Evolutionary conservation across 768 basidiomycete species (phyloP), one percentile per base, ranked within the genome.

Genomic region (Lactarius psammicola): DNA sequence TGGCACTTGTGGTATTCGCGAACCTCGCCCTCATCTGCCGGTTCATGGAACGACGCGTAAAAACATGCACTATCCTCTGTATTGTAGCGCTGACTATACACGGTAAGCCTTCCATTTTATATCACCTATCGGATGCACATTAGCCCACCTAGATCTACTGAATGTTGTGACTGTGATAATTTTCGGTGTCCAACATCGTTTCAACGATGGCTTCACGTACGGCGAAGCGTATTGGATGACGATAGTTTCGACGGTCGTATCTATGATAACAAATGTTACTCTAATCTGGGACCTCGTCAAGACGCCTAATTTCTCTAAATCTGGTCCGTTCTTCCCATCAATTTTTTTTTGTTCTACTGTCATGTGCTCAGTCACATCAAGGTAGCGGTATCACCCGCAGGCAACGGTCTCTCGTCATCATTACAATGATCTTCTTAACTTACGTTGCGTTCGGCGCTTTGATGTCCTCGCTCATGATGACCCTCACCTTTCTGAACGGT

Each of bases 371-470:
- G 26, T 44, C 31, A 34, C 64, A n/a, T 67, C 28, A 59, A 90
- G 89, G 88, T 5, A 92, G 89, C 68, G 93, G 93, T 1, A 76
- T 95, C 42, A 94, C 92, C 0, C 82, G 83, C 28, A 92, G 87
- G 72, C 93, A 94, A 70, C 84, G 92, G 4, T 84, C 86, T 0
- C 82, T 94, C n/a, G 84, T 89, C 36, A 87, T 94, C 64, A 83
- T 90, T 40, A 85, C 89, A 63, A 94, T 95, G 70, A 72, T 87
- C 18, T 77, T 95, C 1, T 79, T 94, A 28, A 79, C 79, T 64
- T 94, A 92, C 73, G 79, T 94, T 65, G 89, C 87, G 0, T 71
- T 94, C 11, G 93, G 92, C 5, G 84, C 87, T 0, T 78, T 91
- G 17, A 75, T 85, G 57, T 82, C 85, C 71, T 77, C 84, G 0